Evolutionary conservation across 2,329 filamentous ascomycete species (phyloP), one percentile per base, ranked within the genome.

Genomic region (Triangularia setosa): DNA sequence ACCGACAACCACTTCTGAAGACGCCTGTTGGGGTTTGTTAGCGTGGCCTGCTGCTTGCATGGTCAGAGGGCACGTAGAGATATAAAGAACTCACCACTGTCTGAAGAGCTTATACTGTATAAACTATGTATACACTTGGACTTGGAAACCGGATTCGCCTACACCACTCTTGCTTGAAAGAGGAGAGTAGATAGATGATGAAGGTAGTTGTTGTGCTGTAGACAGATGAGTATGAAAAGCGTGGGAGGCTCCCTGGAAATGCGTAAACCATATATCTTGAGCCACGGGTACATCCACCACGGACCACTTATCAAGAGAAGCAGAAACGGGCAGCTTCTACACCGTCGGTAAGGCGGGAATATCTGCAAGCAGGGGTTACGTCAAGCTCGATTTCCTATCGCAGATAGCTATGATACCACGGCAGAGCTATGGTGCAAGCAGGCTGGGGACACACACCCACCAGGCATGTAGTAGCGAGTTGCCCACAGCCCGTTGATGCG

Each of bases 311-410:
- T 18, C 30, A 40, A 66, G 58, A 65, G 64, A 67, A 62, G 67
- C 67, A 64, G 59, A 64, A 61, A 11, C n/a, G 48, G 53, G 61
- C 67, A 67, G 55, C 60, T 64, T 53, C 3, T 53, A 63, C 64
- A 63, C 60, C 65, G n/a, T 61, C 25, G 64, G 67, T 67, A 60
- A 67, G 67, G 67, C 67, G 64, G 40, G 40, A 21, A 48, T 48
- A 11, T 48, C n/a, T 48, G 40, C 40, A 48, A 18, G 4, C 4
- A 9, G 40, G n/a, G 8, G 40, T 18, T 21, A 21, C n/a, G 40
- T 48, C 40, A 21, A 48, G 40, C 40, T 9, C 11, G 40, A 9
- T 48, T 48, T 48, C 40, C 40, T 48, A 48, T 48, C 40, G 18
- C 40, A n/a, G 40, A 48, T 9, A 48, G n/a, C 40, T 48, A 6